phyloP scores from a whole-genome alignment of 208 protist genomes.

The Leishmania aethiopica region DNA sequence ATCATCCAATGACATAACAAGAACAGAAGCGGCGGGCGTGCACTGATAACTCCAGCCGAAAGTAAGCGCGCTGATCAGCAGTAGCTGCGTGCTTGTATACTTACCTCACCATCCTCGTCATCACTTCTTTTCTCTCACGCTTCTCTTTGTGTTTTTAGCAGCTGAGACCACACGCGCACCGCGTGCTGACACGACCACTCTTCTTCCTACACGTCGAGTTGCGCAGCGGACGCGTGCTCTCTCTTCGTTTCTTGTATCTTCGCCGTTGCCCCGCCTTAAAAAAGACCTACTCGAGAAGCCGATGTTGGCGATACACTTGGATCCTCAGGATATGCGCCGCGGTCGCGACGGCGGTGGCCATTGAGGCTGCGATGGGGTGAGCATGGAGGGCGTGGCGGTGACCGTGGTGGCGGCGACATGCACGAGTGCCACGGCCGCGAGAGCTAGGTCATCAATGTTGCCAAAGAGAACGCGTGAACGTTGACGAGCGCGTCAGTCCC shows the following conservation, averaged over 20 bases:
- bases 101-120: neutral
- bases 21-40: neutral
- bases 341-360: slow-evolving; percentile 6
- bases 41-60: neutral
- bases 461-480: slow-evolving; percentile 13
- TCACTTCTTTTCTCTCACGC: neutral
- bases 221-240: neutral
- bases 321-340: neutral
- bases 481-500: neutral
- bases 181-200: neutral
- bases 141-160: neutral
- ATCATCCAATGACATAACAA: neutral
- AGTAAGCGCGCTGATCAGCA: neutral
- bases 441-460: slow-evolving; percentile 15
- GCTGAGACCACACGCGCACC: neutral
- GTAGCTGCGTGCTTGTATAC: neutral
- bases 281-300: neutral
- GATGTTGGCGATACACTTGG: neutral
- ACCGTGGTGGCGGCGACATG: slow-evolving; percentile 21
- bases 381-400: slow-evolving; percentile 21
- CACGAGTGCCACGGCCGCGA: slow-evolving; percentile 24
- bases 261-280: neutral
- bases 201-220: neutral
- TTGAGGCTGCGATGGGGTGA: slow-evolving; percentile 6
- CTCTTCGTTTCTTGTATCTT: neutral